Conservation (phyloP, 2,329 filamentous ascomycete genomes). For the Macrophomina phaseolina region DNA sequence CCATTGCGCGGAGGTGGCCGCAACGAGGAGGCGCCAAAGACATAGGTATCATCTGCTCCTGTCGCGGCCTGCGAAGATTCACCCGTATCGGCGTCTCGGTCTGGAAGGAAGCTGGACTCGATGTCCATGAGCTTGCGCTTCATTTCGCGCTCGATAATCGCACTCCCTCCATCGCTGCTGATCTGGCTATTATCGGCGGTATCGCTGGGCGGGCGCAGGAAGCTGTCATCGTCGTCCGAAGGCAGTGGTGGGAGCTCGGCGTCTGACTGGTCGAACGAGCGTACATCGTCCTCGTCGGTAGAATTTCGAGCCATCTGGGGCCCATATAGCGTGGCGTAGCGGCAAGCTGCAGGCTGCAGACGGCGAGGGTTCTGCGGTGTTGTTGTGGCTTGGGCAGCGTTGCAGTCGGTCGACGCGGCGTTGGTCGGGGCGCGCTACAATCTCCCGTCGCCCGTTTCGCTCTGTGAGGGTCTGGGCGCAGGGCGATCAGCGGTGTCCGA, state of each 20-base stretch:
- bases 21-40: constrained; percentile 45
- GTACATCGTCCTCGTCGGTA: constrained; percentile 41
- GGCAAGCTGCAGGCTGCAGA: neutral
- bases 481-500: constrained; percentile 26
- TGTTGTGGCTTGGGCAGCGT: constrained; percentile 10
- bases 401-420: constrained; percentile 8
- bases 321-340: constrained; percentile 28
- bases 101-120: constrained; percentile 68
- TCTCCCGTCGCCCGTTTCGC: constrained; percentile 12
- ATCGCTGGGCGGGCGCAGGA: constrained; percentile 37
- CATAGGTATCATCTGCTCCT: constrained; percentile 54
- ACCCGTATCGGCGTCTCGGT: constrained; percentile 58
- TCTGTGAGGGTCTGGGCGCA: constrained; percentile 19
- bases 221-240: constrained; percentile 47
- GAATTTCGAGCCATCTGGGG: constrained; percentile 36
- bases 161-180: constrained; percentile 45
- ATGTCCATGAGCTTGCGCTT: constrained; percentile 64
- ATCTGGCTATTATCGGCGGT: constrained; percentile 38
- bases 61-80: constrained; percentile 34
- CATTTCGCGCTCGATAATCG: constrained; percentile 64
- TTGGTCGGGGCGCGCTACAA: constrained; percentile 15
- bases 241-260: constrained; percentile 49
- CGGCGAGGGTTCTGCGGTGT: constrained; percentile 6
- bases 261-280: constrained; percentile 42
- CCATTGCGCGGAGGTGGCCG: constrained; percentile 4